phyloP scores from a whole-genome alignment of 768 basidiomycete species.

The Leccinum incarnatum region DNA sequence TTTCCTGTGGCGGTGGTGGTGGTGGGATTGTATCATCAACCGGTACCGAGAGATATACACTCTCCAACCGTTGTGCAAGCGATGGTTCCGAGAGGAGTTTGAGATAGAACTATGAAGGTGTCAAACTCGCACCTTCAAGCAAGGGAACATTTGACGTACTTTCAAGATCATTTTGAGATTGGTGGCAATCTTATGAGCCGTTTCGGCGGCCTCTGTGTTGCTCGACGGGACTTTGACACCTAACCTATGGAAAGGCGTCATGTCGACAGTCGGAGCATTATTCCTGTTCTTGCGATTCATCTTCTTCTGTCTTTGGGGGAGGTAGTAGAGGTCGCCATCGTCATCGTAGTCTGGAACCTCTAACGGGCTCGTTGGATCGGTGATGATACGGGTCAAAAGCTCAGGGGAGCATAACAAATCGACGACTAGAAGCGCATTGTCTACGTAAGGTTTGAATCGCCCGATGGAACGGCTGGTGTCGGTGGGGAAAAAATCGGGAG shows the following conservation, averaged over 20 bases:
- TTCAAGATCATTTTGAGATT: conserved; percentile 29
- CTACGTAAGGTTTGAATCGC: conserved; percentile 21
- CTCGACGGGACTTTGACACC: conserved; percentile 26
- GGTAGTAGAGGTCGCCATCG: conserved; percentile 2
- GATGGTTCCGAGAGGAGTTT: conserved; percentile 16
- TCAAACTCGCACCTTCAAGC: background rate
- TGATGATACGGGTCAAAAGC: background rate
- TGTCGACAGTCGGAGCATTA: conserved; percentile 21
- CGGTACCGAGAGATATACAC: conserved; percentile 6
- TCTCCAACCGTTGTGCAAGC: conserved; percentile 8
- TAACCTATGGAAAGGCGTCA: conserved; percentile 31
- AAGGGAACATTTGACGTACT: conserved; percentile 15
- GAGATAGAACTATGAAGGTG: conserved; percentile 24
- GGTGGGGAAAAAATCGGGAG: conserved; percentile 13
- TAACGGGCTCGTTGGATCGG: background rate
- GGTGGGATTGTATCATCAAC: background rate
- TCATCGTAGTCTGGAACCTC: conserved; percentile 7
- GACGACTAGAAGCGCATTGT: conserved; percentile 22
- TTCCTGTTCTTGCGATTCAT: conserved; percentile 17
- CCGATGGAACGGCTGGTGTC: conserved; percentile 13
- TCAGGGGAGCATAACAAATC: conserved; percentile 15
- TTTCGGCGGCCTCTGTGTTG: conserved; percentile 14
- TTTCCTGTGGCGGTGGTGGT: background rate
- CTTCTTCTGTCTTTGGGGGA: conserved; percentile 28
- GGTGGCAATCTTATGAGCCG: conserved; percentile 16